A percentile compares a stretch with the other conserved stretches of the same genome.
Conservation (phyloP, 345 rosid species). For the Mangifera indica region DNA sequence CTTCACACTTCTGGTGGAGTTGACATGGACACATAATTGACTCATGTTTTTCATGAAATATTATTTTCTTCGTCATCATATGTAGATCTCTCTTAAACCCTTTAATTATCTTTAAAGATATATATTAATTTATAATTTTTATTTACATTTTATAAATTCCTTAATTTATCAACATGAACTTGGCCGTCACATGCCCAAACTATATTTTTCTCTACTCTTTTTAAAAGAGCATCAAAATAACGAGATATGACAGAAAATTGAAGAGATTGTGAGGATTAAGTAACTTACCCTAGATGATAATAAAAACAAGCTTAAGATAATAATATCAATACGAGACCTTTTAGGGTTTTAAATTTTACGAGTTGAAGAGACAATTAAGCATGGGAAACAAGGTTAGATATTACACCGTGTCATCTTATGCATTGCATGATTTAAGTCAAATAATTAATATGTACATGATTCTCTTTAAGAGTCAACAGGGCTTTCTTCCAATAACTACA, state of each 20-base stretch:
- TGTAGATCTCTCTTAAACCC: constrained; percentile 16
- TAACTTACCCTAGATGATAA: constrained; percentile 29
- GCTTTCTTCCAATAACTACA: constrained; percentile 28
- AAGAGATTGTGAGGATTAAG: constrained; percentile 26
- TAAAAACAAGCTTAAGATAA: constrained; percentile 7
- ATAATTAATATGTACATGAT: constrained; percentile 13
- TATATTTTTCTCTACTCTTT: background rate
- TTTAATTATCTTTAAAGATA: background rate
- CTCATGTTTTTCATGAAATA: constrained; percentile 21
- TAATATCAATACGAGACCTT: background rate
- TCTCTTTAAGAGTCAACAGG: constrained; percentile 19
- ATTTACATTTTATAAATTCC: constrained; percentile 18
- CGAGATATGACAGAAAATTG: background rate
- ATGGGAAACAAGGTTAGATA: constrained; percentile 29
- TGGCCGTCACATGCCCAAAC: too few relatives aligned
- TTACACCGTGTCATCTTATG: constrained; percentile 1
- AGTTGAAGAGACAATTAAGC: constrained; percentile 19
- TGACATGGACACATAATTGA: constrained; percentile 36
- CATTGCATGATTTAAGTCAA: constrained; percentile 20
- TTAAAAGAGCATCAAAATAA: background rate
- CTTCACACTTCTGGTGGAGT: constrained; percentile 28
- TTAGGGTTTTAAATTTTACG: background rate
- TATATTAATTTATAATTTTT: constrained; percentile 2
- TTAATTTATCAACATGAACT: background rate
- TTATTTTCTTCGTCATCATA: constrained; percentile 11